Conservation (phyloP, 2,329 filamentous ascomycete genomes). For the Arthrinium puccinioides region DNA sequence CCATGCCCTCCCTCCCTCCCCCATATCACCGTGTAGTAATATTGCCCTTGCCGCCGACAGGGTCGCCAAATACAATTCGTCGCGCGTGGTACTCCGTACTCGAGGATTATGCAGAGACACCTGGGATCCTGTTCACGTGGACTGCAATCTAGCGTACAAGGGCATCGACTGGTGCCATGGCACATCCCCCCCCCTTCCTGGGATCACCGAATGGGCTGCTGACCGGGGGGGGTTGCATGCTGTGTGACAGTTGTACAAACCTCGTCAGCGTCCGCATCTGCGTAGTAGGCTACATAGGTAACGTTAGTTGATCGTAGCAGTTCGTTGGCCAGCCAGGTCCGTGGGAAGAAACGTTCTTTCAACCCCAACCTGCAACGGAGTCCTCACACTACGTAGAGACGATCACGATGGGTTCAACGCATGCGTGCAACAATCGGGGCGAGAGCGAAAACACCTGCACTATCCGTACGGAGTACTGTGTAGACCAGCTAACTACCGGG, state of each 20-base stretch:
- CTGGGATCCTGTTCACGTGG: constrained; percentile 2
- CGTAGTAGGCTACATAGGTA: too few species aligned
- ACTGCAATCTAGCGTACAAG: background rate
- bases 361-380: too few species aligned
- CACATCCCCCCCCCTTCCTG: constrained; percentile 3
- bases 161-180: constrained; percentile 3
- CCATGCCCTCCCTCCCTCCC: background rate
- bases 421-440: too few species aligned
- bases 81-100: background rate
- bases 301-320: too few species aligned
- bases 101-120: constrained; percentile 4
- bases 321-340: too few species aligned
- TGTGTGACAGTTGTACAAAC: constrained; percentile 1
- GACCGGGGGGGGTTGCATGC: background rate
- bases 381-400: too few species aligned
- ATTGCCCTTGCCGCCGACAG: background rate
- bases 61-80: constrained; percentile 1
- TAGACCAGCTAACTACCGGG: too few species aligned
- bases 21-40: background rate
- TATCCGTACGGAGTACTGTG: too few species aligned
- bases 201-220: constrained; percentile 4
- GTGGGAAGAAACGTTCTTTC: too few species aligned
- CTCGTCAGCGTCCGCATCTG: too few species aligned
- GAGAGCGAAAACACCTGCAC: too few species aligned
- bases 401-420: too few species aligned